Evolutionary conservation across 768 basidiomycete species (phyloP).

Genomic region (Termitomyces sp.): DNA sequence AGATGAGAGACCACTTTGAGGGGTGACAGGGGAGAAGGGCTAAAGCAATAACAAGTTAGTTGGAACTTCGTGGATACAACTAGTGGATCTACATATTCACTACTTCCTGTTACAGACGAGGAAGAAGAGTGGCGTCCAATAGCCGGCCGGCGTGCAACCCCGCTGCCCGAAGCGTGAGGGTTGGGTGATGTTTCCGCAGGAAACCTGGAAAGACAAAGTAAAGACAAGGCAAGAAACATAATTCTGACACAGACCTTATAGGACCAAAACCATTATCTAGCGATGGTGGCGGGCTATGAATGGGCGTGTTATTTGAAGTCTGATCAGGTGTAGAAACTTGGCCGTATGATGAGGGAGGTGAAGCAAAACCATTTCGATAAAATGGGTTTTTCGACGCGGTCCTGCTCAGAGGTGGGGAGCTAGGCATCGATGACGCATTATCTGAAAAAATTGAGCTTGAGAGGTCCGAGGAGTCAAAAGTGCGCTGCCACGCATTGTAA

Average conservation of each 20-base stretch:
- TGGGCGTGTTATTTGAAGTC: slow-evolving; percentile 13
- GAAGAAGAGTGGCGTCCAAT: slow-evolving; percentile 35
- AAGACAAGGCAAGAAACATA: background rate
- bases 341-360: slow-evolving; percentile 10
- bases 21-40: slow-evolving; percentile 32
- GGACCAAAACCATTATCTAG: slow-evolving; percentile 37
- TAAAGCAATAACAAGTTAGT: slow-evolving; percentile 3
- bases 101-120: slow-evolving; percentile 42
- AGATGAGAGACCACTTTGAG: slow-evolving; percentile 22
- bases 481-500: slow-evolving; percentile 71
- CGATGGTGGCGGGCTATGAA: slow-evolving; percentile 22
- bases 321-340: slow-evolving; percentile 17
- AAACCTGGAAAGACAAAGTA: slow-evolving; percentile 20
- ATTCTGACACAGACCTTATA: slow-evolving; percentile 29
- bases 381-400: slow-evolving; percentile 23
- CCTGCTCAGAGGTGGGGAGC: slow-evolving; percentile 19
- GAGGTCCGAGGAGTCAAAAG: slow-evolving; percentile 35
- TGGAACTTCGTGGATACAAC: background rate
- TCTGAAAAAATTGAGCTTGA: slow-evolving; percentile 13
- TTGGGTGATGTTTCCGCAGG: slow-evolving; percentile 37
- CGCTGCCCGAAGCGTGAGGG: slow-evolving; percentile 20
- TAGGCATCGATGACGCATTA: slow-evolving; percentile 2
- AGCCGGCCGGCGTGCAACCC: slow-evolving; percentile 34
- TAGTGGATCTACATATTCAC: slow-evolving; percentile 37
- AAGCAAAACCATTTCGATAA: slow-evolving; percentile 11